Base-by-base conservation (phyloP, 768 basidiomycete species). In the Leucocoprinus birnbaumii region DNA sequence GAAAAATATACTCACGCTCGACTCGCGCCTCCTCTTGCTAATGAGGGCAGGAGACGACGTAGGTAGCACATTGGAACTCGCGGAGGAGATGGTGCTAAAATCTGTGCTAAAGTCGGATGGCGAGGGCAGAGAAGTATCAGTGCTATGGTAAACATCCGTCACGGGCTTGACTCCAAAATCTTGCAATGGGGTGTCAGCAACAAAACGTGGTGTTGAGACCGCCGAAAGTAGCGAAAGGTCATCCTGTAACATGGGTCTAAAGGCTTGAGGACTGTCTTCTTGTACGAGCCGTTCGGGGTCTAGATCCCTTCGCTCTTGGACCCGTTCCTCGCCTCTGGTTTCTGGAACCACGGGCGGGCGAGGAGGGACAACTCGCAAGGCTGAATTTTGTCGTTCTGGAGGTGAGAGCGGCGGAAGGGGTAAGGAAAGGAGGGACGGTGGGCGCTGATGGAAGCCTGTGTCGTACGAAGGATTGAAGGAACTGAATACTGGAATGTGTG, bases 71-170 rank as follows among this genome's bases (percentile, higher is more conserved):
- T 50, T 47, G 16, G 55, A 53, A 45, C 52, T 58, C 21, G 34
- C 46, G 1, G 58, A 48, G 1, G 58, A 59, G 18, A 55, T 42
- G 3, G 43, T 55, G 25, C 55, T 55, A 3, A 56, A 46, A 26
- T 56, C 58, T 5, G 43, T 55, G 10, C 55, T 55, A 13, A 53
- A 40, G 18, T 52, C 55, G 6, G 55, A 58, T 16, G 53, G 57
- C 9, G 57, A 56, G n/a, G 55, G 42, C 18, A 53, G 42, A 16
- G 38, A 41, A 14, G 27, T 41, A 13, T 47, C 35, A 26, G 41
- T 18, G 21, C 16, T 31, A 2, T 16, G 38, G 19, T 25, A 24
- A 11, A 13, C n/a, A 14, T 40, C 40, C 3, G 18, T 27, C 16
- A 25, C 53, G 4, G 53, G 53, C 25, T 48, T 48, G 2, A 55